phyloP scores from a whole-genome alignment of 257 asterid genomes.

The Salvia rosmarinus region DNA sequence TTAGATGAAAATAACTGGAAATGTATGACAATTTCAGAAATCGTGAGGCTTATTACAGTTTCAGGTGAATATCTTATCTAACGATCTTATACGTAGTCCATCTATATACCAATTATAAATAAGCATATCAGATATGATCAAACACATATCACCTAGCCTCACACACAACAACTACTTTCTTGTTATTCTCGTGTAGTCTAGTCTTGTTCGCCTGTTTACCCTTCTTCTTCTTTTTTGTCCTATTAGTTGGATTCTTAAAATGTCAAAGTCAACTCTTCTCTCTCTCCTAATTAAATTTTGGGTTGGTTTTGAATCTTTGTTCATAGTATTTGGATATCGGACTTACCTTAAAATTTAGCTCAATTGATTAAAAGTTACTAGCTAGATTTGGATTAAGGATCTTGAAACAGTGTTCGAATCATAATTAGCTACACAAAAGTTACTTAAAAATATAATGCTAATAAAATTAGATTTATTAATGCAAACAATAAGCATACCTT shows the following conservation, averaged over 20 bases:
- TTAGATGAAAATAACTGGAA: no score
- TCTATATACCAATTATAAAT: background rate
- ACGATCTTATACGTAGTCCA: no score
- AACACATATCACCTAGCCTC: background rate
- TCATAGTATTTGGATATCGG: background rate
- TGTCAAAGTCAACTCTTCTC: constrained; percentile 26
- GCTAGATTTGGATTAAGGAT: background rate
- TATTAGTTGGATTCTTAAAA: background rate
- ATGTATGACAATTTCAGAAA: no score
- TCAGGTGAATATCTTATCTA: background rate
- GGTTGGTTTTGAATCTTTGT: background rate
- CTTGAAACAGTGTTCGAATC: background rate
- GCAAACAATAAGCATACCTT: no score
- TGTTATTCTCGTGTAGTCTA: background rate
- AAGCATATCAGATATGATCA: background rate
- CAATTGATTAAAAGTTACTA: no score
- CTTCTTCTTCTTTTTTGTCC: background rate
- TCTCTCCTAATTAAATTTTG: background rate
- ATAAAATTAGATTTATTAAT: no score
- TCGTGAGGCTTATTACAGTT: background rate
- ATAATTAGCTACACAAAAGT: no score
- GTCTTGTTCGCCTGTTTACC: background rate
- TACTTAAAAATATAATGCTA: no score
- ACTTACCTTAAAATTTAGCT: no score
- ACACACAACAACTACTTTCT: background rate